Evolutionary conservation across 495 filamentous ascomycete species (phyloP).

Genomic region (Parachaetomium inaequale): DNA sequence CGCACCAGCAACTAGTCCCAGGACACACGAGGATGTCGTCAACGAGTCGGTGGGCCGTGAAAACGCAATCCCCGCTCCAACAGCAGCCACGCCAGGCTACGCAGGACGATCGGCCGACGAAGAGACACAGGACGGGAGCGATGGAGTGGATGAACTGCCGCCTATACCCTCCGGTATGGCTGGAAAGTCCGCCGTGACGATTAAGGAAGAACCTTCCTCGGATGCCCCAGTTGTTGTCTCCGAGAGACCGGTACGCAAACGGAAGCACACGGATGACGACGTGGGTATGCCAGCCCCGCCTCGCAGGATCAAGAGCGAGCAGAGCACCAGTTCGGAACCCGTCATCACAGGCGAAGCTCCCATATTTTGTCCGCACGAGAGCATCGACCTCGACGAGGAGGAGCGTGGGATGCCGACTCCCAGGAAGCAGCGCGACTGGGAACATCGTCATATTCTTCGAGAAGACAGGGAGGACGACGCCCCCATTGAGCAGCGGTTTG

Average conservation of each 20-base stretch:
- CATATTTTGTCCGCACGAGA: constrained; percentile 46
- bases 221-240: constrained; percentile 44
- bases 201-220: constrained; percentile 45
- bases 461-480: constrained; percentile 6
- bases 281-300: constrained; percentile 5
- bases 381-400: constrained; percentile 72
- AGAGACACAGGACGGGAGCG: constrained; percentile 7
- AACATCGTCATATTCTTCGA: background rate
- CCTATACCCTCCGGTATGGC: constrained; percentile 15
- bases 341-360: constrained; percentile 34
- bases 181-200: constrained; percentile 12
- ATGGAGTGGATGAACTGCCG: constrained; percentile 27
- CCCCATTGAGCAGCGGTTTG: background rate
- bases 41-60: background rate
- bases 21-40: background rate
- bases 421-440: constrained; percentile 40
- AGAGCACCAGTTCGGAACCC: constrained; percentile 33
- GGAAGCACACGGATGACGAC: constrained; percentile 32
- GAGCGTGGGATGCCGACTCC: constrained; percentile 58
- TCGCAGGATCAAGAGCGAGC: constrained; percentile 35
- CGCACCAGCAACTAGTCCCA: background rate
- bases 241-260: constrained; percentile 42
- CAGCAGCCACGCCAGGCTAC: background rate
- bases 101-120: background rate
- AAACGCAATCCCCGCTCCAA: constrained; percentile 7